Conservation (phyloP, 1,139 yeast genomes). For the Candida smagusa region DNA sequence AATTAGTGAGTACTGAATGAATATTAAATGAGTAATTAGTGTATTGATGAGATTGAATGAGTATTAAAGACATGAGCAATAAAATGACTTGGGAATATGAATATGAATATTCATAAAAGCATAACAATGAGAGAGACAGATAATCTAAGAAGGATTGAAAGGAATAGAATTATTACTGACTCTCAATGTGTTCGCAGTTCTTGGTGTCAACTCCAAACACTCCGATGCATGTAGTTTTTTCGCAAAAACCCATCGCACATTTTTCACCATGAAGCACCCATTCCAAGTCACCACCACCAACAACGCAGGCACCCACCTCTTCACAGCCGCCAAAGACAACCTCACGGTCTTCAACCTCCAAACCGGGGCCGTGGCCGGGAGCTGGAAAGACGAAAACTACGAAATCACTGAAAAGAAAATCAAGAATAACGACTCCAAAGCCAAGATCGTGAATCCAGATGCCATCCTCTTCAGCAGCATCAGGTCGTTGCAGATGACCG, state of each 20-base stretch:
- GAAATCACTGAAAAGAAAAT: conserved; percentile 40
- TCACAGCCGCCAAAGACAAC: conserved; percentile 55
- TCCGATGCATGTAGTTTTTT: too few species aligned
- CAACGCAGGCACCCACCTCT: conserved; percentile 43
- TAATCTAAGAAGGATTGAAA: too few species aligned
- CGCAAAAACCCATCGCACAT: not conserved
- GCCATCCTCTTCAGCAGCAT: conserved; percentile 65
- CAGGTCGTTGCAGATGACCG: conserved; percentile 54
- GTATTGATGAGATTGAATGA: too few species aligned
- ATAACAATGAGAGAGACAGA: too few species aligned
- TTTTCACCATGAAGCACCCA: conserved; percentile 57
- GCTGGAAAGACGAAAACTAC: conserved; percentile 58
- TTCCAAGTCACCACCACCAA: conserved; percentile 53
- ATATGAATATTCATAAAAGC: too few species aligned
- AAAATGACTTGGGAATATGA: too few species aligned
- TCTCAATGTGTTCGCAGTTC: too few species aligned
- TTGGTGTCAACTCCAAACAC: too few species aligned
- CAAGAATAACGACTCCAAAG: conserved; percentile 27
- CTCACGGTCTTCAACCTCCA: conserved; percentile 47
- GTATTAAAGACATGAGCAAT: too few species aligned
- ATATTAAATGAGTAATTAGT: too few species aligned
- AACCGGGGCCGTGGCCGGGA: conserved; percentile 38
- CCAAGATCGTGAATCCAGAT: conserved; percentile 59
- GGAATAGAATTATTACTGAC: too few species aligned
- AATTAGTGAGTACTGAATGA: too few species aligned